phyloP scores from a whole-genome alignment of 495 filamentous ascomycete species.

The Podospora didyma region DNA sequence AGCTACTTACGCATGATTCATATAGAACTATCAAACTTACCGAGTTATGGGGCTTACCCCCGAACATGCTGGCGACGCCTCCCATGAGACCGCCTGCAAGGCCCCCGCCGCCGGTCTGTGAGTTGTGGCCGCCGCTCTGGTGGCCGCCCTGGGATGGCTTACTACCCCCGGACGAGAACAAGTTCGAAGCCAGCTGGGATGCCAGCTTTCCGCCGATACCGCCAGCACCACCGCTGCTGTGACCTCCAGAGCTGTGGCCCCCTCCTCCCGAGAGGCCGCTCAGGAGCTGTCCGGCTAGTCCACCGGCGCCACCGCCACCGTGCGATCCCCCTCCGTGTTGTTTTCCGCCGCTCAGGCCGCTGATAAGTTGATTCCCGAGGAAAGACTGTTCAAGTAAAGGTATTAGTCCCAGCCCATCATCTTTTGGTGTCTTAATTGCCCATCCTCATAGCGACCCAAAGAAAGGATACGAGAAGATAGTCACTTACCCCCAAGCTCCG shows the following conservation, averaged over 20 bases:
- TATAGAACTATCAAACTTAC: conserved; percentile 16
- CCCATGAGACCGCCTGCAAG: conserved; percentile 40
- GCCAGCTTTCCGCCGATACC: conserved; percentile 42
- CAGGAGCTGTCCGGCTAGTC: conserved; percentile 33
- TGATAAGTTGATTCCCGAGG: conserved; percentile 23
- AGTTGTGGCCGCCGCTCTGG: conserved; percentile 30
- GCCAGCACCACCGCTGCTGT: conserved; percentile 27
- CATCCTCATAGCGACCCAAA: neutral
- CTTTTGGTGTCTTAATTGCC: too few relatives aligned
- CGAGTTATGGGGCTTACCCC: conserved; percentile 31
- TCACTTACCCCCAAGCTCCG: conserved; percentile 44
- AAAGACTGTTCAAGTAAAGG: conserved; percentile 15
- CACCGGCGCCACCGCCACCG: conserved; percentile 28
- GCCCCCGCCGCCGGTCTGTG: conserved; percentile 25
- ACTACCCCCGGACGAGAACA: conserved; percentile 38
- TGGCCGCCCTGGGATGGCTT: conserved; percentile 35
- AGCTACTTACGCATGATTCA: neutral
- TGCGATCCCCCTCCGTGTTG: conserved; percentile 14
- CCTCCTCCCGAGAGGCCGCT: conserved; percentile 28
- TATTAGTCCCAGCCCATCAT: neutral
- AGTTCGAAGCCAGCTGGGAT: conserved; percentile 40
- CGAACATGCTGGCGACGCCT: conserved; percentile 39
- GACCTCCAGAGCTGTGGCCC: conserved; percentile 24
- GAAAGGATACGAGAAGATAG: neutral
- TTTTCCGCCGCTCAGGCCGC: conserved; percentile 15